phyloP scores from a whole-genome alignment of 148 eudicot genomes.

The Selenicereus undatus region DNA sequence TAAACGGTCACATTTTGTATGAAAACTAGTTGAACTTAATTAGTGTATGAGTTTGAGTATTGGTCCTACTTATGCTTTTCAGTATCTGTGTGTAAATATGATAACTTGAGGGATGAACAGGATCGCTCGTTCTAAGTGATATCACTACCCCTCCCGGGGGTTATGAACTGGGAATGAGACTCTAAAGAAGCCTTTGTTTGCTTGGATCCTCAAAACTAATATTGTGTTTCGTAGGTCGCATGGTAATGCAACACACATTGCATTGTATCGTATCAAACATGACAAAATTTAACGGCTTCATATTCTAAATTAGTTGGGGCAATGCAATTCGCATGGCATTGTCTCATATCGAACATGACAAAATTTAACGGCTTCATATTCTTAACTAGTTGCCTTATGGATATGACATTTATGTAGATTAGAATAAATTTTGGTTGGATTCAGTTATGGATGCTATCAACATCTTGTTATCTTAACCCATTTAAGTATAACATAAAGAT shows the following conservation, averaged over 20 bases:
- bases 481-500: no score
- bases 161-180: background rate
- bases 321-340: no score
- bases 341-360: no score
- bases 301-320: background rate
- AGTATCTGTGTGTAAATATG: background rate
- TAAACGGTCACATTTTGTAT: background rate
- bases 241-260: background rate
- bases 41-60: background rate
- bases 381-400: background rate
- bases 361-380: background rate
- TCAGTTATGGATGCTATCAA: no score
- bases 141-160: background rate
- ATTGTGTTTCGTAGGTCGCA: background rate
- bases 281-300: background rate
- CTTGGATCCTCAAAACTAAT: background rate
- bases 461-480: no score
- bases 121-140: no score
- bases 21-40: background rate
- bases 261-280: background rate
- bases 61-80: background rate
- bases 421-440: no score
- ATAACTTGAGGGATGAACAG: no score
- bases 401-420: background rate
- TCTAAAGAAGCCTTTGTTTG: background rate